These are phyloP conservation scores for Diaporthe sp. DNA, from an alignment of 2,329 filamentous ascomycete species.

Conservation along the genomic window DNA sequence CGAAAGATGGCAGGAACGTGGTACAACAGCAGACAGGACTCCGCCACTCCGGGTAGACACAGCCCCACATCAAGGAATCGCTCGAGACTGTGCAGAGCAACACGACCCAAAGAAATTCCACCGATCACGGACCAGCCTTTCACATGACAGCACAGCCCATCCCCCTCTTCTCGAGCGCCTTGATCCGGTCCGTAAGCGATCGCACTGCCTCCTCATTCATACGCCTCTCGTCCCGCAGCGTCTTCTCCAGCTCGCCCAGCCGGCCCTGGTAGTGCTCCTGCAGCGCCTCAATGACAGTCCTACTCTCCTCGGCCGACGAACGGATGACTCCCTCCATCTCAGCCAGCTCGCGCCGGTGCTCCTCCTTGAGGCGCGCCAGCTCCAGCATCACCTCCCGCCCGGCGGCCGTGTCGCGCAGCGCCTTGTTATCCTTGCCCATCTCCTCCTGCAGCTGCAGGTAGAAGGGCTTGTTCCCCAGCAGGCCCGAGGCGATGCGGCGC, in stretches of 20 bases:
- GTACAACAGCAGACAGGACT: not conserved
- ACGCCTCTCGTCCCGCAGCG: constrained; percentile 46
- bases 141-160: constrained; percentile 48
- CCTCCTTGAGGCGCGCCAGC: constrained; percentile 67
- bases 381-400: constrained; percentile 71
- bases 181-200: constrained; percentile 46
- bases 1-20: not conserved
- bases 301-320: constrained; percentile 47
- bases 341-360: constrained; percentile 70
- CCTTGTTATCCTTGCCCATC: constrained; percentile 70
- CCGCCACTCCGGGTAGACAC: not conserved
- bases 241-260: constrained; percentile 47
- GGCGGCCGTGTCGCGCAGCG: constrained; percentile 59
- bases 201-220: constrained; percentile 48
- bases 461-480: constrained; percentile 73
- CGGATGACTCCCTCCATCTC: constrained; percentile 64
- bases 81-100: not conserved
- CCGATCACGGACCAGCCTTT: not conserved
- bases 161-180: constrained; percentile 44
- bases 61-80: not conserved
- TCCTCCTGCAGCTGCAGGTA: constrained; percentile 79
- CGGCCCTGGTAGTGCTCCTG: constrained; percentile 46
- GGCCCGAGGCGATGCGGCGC: constrained; percentile 41
- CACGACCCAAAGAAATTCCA: not conserved
- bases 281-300: constrained; percentile 46